Percentiles rank a stretch among this genome's conserved stretches.
Evolutionary conservation across 2,329 filamentous ascomycete genomes (phyloP).

Genomic region (Westerdykella aurantiaca): DNA sequence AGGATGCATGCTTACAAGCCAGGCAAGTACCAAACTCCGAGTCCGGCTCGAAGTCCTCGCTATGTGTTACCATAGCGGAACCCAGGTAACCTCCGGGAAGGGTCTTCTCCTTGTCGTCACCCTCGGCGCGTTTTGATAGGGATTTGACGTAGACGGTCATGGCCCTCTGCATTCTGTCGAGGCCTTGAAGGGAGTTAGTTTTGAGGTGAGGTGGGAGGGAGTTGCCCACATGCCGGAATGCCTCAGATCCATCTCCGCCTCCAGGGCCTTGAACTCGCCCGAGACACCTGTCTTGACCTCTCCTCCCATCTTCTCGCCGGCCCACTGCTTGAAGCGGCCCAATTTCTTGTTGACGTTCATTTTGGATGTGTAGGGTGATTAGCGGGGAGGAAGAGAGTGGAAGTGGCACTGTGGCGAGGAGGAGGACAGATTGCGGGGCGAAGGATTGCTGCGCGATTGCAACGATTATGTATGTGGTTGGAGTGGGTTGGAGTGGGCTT

Average conservation of each 20-base stretch:
- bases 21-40: slow-evolving; percentile 89
- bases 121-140: slow-evolving; percentile 74
- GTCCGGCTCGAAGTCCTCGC: slow-evolving; percentile 85
- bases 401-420: neutral
- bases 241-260: slow-evolving; percentile 82
- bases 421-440: neutral
- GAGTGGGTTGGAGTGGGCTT: no score
- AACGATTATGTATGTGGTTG: no score
- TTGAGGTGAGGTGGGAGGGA: slow-evolving; percentile 2
- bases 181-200: slow-evolving; percentile 51
- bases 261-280: slow-evolving; percentile 85
- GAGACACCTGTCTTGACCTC: slow-evolving; percentile 82
- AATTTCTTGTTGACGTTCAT: slow-evolving; percentile 79
- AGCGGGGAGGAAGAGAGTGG: neutral
- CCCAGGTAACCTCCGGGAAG: slow-evolving; percentile 75
- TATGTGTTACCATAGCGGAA: slow-evolving; percentile 78
- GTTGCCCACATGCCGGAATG: slow-evolving; percentile 63
- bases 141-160: slow-evolving; percentile 86
- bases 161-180: slow-evolving; percentile 82
- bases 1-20: slow-evolving; percentile 49
- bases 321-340: slow-evolving; percentile 96
- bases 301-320: slow-evolving; percentile 89
- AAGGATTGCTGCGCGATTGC: no score
- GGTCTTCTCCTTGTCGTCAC: slow-evolving; percentile 82
- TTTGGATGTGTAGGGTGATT: neutral